Percentiles rank a stretch among this genome's conserved stretches.
Evolutionary conservation across 441 rosid species (phyloP).

Genomic region (Adansonia rubrostipa): DNA sequence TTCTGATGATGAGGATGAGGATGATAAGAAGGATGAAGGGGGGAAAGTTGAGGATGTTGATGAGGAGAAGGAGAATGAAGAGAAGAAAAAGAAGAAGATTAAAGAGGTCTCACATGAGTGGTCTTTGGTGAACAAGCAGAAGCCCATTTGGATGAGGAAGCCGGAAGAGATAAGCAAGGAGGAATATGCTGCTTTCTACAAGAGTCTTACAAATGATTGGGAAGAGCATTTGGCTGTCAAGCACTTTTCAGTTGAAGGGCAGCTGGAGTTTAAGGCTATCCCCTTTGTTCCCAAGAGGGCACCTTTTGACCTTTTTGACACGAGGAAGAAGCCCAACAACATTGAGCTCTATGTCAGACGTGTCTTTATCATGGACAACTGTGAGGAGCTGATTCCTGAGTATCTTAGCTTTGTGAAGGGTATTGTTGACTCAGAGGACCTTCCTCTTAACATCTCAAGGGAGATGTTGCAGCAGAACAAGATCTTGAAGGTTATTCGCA

Average conservation of each 20-base stretch:
- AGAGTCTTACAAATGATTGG: slow-evolving; percentile 78
- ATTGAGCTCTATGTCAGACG: slow-evolving; percentile 78
- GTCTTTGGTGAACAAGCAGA: slow-evolving; percentile 72
- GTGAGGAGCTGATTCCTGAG: slow-evolving; percentile 73
- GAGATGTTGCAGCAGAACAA: slow-evolving; percentile 72
- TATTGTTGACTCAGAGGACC: slow-evolving; percentile 74
- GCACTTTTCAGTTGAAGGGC: slow-evolving; percentile 75
- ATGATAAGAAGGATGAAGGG: slow-evolving; percentile 74
- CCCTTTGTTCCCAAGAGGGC: slow-evolving; percentile 65
- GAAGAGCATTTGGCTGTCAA: slow-evolving; percentile 74
- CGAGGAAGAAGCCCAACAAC: slow-evolving; percentile 72
- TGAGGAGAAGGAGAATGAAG: slow-evolving; percentile 72
- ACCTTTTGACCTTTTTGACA: slow-evolving; percentile 72
- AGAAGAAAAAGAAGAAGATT: slow-evolving; percentile 77
- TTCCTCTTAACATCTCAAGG: slow-evolving; percentile 72
- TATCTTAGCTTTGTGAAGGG: slow-evolving; percentile 71
- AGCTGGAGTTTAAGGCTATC: slow-evolving; percentile 72
- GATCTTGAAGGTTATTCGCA: slow-evolving; percentile 72
- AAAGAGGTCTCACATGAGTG: slow-evolving; percentile 75
- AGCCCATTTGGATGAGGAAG: slow-evolving; percentile 80
- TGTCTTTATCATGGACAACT: slow-evolving; percentile 80
- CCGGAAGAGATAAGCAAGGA: slow-evolving; percentile 70
- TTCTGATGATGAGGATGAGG: slow-evolving; percentile 74
- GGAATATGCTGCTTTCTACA: slow-evolving; percentile 73
- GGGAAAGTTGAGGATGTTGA: slow-evolving; percentile 75